phyloP scores from a whole-genome alignment of 2,329 filamentous ascomycete species.

The Aureobasidium sp. region DNA sequence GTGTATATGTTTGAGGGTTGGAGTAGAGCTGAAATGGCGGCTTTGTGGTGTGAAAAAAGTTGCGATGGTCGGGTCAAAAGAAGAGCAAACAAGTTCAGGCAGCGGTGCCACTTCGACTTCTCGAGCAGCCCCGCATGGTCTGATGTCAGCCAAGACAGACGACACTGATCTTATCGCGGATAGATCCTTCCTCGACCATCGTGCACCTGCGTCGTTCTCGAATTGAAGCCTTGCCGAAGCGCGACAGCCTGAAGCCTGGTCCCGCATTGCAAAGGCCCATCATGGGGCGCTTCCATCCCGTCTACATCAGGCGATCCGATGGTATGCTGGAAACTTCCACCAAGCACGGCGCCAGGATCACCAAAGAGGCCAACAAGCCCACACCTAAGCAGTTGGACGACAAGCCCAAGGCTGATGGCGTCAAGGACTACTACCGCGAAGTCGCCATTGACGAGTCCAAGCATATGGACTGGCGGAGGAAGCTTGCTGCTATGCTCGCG shows the following conservation, averaged over 20 bases:
- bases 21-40: neutral
- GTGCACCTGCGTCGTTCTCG: neutral
- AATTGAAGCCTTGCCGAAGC: neutral
- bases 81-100: too few species aligned
- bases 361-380: constrained; percentile 45
- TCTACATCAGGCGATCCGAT: constrained; percentile 44
- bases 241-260: too few species aligned
- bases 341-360: constrained; percentile 38
- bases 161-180: neutral
- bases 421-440: constrained; percentile 49
- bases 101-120: neutral
- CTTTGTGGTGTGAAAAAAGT: neutral
- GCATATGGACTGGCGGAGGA: constrained; percentile 51
- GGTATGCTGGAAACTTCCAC: constrained; percentile 43
- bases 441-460: constrained; percentile 46
- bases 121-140: too few species aligned
- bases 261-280: neutral
- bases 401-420: constrained; percentile 46
- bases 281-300: constrained; percentile 42
- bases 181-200: neutral
- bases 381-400: constrained; percentile 46
- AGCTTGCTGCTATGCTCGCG: constrained; percentile 53
- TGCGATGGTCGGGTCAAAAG: too few species aligned
- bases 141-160: neutral
- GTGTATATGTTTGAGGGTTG: neutral